Evolutionary conservation across 2,329 filamentous ascomycete species (phyloP).

Genomic region (Paraphoma sp.): DNA sequence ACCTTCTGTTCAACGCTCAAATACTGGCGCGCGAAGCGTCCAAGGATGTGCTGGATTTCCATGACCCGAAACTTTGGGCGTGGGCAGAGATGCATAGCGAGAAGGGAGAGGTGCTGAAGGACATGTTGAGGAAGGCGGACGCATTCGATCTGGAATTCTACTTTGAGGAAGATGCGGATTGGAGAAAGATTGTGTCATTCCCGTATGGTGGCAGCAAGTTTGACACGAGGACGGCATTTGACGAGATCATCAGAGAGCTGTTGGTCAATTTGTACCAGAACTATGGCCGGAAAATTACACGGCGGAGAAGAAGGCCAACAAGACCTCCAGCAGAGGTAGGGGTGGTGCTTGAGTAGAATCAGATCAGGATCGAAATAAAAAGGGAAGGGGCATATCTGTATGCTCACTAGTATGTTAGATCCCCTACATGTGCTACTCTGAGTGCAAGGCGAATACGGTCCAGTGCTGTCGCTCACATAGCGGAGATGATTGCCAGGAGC

Average conservation of each 20-base stretch:
- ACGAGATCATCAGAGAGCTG: slow-evolving; percentile 33
- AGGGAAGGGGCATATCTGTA: not conserved
- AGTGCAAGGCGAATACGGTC: no score
- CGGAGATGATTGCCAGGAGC: no score
- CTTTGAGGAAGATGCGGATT: slow-evolving; percentile 34
- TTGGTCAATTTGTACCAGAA: slow-evolving; percentile 39
- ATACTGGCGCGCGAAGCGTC: slow-evolving; percentile 27
- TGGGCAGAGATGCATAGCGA: slow-evolving; percentile 40
- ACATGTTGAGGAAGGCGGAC: slow-evolving; percentile 39
- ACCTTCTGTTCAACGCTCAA: slow-evolving; percentile 45
- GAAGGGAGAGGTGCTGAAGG: slow-evolving; percentile 35
- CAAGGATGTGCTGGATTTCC: slow-evolving; percentile 35
- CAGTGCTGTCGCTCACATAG: no score
- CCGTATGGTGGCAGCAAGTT: slow-evolving; percentile 44
- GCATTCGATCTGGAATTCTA: slow-evolving; percentile 44
- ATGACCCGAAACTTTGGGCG: slow-evolving; percentile 42
- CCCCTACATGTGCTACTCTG: no score
- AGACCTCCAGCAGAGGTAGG: not conserved
- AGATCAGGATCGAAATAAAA: not conserved
- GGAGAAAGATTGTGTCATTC: slow-evolving; percentile 39
- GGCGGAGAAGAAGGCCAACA: slow-evolving; percentile 15
- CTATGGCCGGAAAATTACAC: slow-evolving; percentile 42
- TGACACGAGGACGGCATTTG: slow-evolving; percentile 33
- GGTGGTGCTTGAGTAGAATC: not conserved
- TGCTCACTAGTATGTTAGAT: not conserved